These are phyloP conservation scores for Lipomyces japonicus DNA, from an alignment of 805 yeast species.

Conservation along the genomic window DNA sequence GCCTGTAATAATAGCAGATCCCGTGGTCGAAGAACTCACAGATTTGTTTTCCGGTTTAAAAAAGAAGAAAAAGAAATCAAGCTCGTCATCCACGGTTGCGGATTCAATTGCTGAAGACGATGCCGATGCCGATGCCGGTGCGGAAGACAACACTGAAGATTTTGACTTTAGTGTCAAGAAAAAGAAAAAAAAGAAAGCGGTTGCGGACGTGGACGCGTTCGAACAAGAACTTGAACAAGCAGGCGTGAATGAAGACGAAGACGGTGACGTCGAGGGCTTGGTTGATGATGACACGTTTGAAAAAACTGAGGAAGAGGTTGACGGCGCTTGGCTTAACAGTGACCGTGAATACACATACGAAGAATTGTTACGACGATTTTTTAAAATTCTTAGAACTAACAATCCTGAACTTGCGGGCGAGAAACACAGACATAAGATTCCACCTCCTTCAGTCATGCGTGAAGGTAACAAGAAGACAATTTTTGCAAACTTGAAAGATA, in stretches of 20 bases:
- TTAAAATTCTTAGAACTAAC: constrained; percentile 77
- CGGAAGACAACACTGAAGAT: constrained; percentile 29
- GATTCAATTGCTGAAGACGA: constrained; percentile 35
- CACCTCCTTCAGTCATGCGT: constrained; percentile 95
- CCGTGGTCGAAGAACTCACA: constrained; percentile 43
- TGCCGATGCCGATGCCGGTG: constrained; percentile 18
- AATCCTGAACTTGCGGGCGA: constrained; percentile 99
- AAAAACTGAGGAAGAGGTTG: constrained; percentile 29
- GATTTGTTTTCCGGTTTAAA: constrained; percentile 76
- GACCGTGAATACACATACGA: constrained; percentile 69
- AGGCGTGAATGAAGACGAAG: constrained; percentile 59
- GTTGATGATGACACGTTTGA: constrained; percentile 34
- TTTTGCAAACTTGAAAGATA: constrained; percentile 93
- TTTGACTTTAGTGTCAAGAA: constrained; percentile 64
- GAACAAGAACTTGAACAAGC: constrained; percentile 88
- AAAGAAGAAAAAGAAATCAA: constrained; percentile 76
- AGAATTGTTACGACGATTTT: constrained; percentile 76
- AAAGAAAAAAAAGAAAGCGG: constrained; percentile 63
- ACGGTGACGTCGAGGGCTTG: constrained; percentile 9
- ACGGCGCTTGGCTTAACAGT: constrained; percentile 31
- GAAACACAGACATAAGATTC: constrained; percentile 86
- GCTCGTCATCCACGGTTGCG: constrained; percentile 33
- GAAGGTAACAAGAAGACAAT: constrained; percentile 96
- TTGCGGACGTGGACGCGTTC: constrained; percentile 67
- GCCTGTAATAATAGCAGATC: constrained; percentile 20